Evolutionary conservation across 352 stramenopile genomes (phyloP).

Genomic region (Phytophthora vignae): DNA sequence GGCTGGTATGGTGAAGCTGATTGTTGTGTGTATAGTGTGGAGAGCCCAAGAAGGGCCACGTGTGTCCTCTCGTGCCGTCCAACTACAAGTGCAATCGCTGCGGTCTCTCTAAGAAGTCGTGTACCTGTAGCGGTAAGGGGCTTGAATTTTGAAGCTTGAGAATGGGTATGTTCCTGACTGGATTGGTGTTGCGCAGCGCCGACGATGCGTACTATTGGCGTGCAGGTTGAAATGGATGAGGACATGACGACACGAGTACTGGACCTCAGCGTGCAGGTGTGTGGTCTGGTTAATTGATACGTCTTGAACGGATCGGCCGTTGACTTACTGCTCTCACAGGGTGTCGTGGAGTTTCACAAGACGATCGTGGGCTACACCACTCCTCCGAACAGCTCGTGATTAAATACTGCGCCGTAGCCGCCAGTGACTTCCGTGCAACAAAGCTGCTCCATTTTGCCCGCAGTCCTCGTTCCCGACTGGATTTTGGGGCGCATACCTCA

Average conservation of each 20-base stretch:
- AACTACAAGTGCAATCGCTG: slow-evolving; percentile 88
- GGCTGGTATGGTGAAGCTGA: background rate
- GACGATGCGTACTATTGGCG: slow-evolving; percentile 66
- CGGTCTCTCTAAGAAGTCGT: slow-evolving; percentile 79
- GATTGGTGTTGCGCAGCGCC: slow-evolving; percentile 43
- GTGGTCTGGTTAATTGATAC: background rate
- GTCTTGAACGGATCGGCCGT: background rate
- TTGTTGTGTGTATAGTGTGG: slow-evolving; percentile 58
- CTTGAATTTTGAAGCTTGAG: background rate
- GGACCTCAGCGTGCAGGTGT: slow-evolving; percentile 78
- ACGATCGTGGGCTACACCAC: slow-evolving; percentile 56
- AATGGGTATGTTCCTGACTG: slow-evolving; percentile 7
- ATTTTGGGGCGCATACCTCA: slow-evolving; percentile 4
- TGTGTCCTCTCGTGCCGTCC: slow-evolving; percentile 81
- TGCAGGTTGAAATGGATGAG: slow-evolving; percentile 84
- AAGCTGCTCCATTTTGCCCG: slow-evolving; percentile 26
- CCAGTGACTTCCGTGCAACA: slow-evolving; percentile 12
- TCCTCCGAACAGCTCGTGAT: slow-evolving; percentile 43
- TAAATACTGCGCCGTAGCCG: slow-evolving; percentile 13
- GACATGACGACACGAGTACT: slow-evolving; percentile 84
- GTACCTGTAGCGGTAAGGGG: slow-evolving; percentile 66
- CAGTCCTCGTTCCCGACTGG: slow-evolving; percentile 19
- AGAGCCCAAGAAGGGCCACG: slow-evolving; percentile 88
- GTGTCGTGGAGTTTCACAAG: slow-evolving; percentile 79
- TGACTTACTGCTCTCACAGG: slow-evolving; percentile 33